A percentile compares a stretch with the other conserved stretches of the same genome.
Conservation (phyloP, 164 flowering plant genomes). For the Euptelea pleiosperma region DNA sequence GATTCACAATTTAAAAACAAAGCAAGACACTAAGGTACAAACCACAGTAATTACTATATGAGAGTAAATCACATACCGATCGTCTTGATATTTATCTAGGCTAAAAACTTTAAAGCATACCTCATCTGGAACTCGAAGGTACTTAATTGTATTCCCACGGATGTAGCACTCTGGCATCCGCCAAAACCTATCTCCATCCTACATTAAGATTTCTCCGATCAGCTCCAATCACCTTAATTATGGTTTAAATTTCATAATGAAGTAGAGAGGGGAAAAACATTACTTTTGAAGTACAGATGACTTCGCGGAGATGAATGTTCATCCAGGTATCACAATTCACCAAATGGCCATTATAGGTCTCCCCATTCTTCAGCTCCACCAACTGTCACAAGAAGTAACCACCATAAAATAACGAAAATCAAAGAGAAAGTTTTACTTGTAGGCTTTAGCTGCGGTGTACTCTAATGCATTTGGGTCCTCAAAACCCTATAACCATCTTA, state of each 20-base stretch:
- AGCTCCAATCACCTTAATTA: conserved; percentile 7
- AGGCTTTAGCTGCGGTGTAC: too few species aligned
- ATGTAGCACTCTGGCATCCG: conserved; percentile 98
- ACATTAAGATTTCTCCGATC: conserved; percentile 9
- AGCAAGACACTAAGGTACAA: too few species aligned
- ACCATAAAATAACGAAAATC: not conserved
- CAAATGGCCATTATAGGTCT: conserved; percentile 95
- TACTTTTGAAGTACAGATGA: conserved; percentile 95
- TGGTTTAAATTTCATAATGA: not conserved
- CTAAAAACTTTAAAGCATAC: conserved; percentile 30
- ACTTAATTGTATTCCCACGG: conserved; percentile 95
- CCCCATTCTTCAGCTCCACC: conserved; percentile 97
- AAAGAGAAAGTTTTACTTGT: too few species aligned
- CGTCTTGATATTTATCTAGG: not conserved
- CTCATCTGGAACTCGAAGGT: conserved; percentile 99
- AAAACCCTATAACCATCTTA: not conserved
- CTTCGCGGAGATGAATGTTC: conserved; percentile 98
- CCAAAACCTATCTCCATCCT: conserved; percentile 99
- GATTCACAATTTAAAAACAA: too few species aligned
- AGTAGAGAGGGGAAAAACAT: not conserved
- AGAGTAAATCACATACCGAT: not conserved
- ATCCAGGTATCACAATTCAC: conserved; percentile 99
- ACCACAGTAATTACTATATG: too few species aligned
- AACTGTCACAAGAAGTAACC: conserved; percentile 39
- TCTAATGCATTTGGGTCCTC: too few species aligned